phyloP scores from a whole-genome alignment of 768 basidiomycete genomes.

The Amanita molliuscula region DNA sequence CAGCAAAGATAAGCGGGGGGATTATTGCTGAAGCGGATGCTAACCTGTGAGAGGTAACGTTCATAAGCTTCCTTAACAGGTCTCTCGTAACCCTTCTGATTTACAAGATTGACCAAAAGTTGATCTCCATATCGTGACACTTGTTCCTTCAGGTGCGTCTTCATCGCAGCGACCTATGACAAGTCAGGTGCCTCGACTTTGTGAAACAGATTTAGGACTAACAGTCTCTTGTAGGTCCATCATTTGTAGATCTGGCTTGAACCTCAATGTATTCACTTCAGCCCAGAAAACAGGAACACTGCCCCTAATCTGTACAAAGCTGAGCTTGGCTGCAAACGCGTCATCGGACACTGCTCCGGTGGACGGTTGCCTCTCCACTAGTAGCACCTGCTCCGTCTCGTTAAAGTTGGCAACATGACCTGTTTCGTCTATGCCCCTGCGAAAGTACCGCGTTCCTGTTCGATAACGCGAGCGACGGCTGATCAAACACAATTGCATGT shows the following conservation, averaged over 20 bases:
- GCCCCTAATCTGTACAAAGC: constrained; percentile 90
- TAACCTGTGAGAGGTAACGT: constrained; percentile 54
- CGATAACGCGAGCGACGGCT: constrained; percentile 90
- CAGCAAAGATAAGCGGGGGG: constrained; percentile 4
- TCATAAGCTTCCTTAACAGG: constrained; percentile 96
- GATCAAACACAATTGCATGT: constrained; percentile 78
- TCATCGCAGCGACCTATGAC: constrained; percentile 56
- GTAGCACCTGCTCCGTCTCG: constrained; percentile 91
- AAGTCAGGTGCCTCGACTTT: neutral
- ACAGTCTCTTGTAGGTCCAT: constrained; percentile 91
- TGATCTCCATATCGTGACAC: constrained; percentile 67
- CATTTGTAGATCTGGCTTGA: constrained; percentile 92
- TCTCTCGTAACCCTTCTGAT: constrained; percentile 86
- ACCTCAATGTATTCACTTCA: constrained; percentile 89
- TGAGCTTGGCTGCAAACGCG: constrained; percentile 47
- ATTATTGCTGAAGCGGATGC: constrained; percentile 8
- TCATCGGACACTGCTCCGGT: constrained; percentile 33
- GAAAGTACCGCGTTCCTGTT: constrained; percentile 95
- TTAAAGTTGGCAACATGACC: constrained; percentile 97
- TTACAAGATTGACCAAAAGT: constrained; percentile 82
- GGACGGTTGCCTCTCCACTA: constrained; percentile 51
- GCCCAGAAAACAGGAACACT: constrained; percentile 96
- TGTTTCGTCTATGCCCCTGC: constrained; percentile 80
- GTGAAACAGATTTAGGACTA: constrained; percentile 14
- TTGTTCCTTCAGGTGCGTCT: constrained; percentile 66